Evolutionary conservation across 345 rosid genomes (phyloP), one percentile per base, ranked within the genome.

Genomic region (Linum usitatissimum): DNA sequence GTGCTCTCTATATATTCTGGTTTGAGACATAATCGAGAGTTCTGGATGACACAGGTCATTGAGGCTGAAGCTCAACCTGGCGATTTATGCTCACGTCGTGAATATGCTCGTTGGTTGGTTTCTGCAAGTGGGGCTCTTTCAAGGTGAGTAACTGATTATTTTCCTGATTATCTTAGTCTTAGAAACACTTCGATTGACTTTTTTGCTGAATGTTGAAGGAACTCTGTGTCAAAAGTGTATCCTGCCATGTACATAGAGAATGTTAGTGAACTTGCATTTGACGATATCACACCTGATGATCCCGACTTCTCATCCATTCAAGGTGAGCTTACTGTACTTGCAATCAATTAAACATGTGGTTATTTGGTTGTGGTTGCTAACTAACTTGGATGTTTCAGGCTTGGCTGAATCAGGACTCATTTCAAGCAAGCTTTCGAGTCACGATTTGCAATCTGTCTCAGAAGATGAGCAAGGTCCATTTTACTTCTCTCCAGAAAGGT

Each of bases 321-420:
- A 93, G 99, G 99, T 86, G 64, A 78, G 51, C 1, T 71, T 57
- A 34, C n/a, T 54, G 8, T 18, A 48, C 55, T 49, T 20, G 30
- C 8, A 28, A 39, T 38, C 30, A 19, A 6, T 30, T 6, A 36
- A 13, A 15, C 15, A 23, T 23, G 60, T 54, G 60, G 17, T 39
- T 64, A 57, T 42, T 38, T 23, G 57, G 42, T 57, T 61, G 36
- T 73, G 31, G 28, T 40, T 59, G 66, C 62, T 66, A 49, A 66
- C 21, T 57, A 42, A 57, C 19, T 74, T 66, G 70, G 72, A 68
- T 74, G 51, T 73, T 79, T 75, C 77, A 92, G 97, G 99, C 70
- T 81, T 92, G 80, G 99, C 97, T 71, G 97, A 92, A 78, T 91
- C 99, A 42, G 99, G 99, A 51, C 86, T 92, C 60, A 89, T 92